A percentile compares a stretch with the other conserved stretches of the same genome.
Evolutionary conservation across 139 green algal species (phyloP).

Genomic region (Chlamydomonas asymmetrica): DNA sequence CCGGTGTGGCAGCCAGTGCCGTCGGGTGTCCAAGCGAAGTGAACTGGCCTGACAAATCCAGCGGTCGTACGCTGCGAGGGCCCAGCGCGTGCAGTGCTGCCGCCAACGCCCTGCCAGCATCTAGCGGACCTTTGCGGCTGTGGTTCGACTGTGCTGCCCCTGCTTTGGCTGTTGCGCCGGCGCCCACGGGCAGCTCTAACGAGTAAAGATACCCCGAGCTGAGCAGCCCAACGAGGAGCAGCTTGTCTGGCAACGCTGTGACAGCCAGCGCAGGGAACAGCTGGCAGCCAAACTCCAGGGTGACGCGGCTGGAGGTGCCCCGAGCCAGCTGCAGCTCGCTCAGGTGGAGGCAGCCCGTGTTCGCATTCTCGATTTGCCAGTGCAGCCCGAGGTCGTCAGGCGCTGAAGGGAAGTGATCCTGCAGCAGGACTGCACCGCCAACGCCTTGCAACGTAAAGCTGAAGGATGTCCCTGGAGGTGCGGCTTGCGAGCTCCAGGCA

Average conservation of each 20-base stretch:
- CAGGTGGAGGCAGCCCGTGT: constrained; percentile 22
- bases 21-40: constrained; percentile 32
- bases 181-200: neutral
- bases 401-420: neutral
- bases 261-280: constrained; percentile 23
- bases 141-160: neutral
- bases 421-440: constrained; percentile 5
- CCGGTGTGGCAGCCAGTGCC: constrained; percentile 21
- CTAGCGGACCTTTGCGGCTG: neutral
- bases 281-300: constrained; percentile 13
- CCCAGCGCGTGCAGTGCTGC: neutral
- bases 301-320: neutral
- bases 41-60: constrained; percentile 32
- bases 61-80: neutral
- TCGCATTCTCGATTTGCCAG: constrained; percentile 47
- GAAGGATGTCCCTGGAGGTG: neutral
- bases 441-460: constrained; percentile 27
- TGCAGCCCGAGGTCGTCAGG: constrained; percentile 19
- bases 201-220: constrained; percentile 15
- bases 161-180: too few relatives aligned
- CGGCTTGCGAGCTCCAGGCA: too few relatives aligned
- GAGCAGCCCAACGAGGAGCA: constrained; percentile 17
- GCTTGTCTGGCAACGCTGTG: constrained; percentile 5
- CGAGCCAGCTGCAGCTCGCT: constrained; percentile 18
- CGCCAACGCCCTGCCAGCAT: too few relatives aligned